Evolutionary conservation across 2,329 filamentous ascomycete species (phyloP), one percentile per base, ranked within the genome.

Genomic region (Phaeoacremonium minimum): DNA sequence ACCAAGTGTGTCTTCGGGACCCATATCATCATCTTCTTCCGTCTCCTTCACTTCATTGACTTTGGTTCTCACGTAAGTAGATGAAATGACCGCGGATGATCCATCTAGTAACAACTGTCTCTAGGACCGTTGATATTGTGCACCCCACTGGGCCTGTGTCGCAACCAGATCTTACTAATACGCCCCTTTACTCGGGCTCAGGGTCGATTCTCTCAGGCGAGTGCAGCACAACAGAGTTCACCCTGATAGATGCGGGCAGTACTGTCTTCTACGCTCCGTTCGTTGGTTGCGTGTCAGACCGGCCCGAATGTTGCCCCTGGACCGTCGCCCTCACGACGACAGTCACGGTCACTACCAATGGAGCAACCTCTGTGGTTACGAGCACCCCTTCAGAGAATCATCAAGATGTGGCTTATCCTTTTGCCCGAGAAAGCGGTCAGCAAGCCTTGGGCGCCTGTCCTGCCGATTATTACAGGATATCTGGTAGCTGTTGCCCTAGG

Each of bases 301-400:
- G 45, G 13, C 52, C 50, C 5, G 45, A 53, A 26, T 54, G 52
- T 32, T 55, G 52, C 9, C 52, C 51, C 5, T 56, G 47, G 47
- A 40, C 44, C 9, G 49, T 47, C 2, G 42, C 42, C 15, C 22
- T 26, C 22, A 9, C 22, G 22, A n/a, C n/a, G 22, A 44, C 44
- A 2, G 35, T 26, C 1, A 39, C 41, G 9, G 18, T 36, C 15
- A 30, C 38, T 15, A n/a, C 28, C 11, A 16, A 32, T 8, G 18
- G 6, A 32, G 15, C 28, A 12, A 33, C 30, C 9, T 16, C 19
- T 11, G 22, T 26, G 9, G 40, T 33, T 17, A 30, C 37, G 18
- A 41, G 38, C 28, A 26, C 22, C 2, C 29, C 28, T 12, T 31
- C 36, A 8, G 34, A 35, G 18, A 41, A 40, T 20, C 33, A 18